These are phyloP conservation scores for Acacia confusa DNA, from an alignment of 306 rosid species.

Conservation along the genomic window DNA sequence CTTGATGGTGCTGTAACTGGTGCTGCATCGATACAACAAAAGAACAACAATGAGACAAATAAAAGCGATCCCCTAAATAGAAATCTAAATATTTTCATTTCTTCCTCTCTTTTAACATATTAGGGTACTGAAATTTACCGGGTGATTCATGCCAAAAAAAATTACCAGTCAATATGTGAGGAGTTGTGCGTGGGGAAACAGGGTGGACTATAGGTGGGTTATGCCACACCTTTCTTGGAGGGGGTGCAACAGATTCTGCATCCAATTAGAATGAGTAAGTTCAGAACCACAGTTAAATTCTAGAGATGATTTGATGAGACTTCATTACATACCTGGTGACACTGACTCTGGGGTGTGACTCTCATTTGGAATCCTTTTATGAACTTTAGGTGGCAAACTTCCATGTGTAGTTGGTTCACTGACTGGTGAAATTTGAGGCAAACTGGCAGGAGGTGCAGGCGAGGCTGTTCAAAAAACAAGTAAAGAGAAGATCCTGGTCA, in stretches of 20 bases:
- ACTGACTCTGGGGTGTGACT: conserved; percentile 29
- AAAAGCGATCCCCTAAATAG: neutral
- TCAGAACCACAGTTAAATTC: conserved; percentile 24
- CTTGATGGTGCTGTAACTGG: conserved; percentile 47
- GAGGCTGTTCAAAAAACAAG: conserved; percentile 44
- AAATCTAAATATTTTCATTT: conserved; percentile 3
- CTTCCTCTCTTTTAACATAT: conserved; percentile 8
- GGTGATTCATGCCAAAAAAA: conserved; percentile 19
- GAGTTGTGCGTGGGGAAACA: conserved; percentile 30
- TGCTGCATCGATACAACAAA: conserved; percentile 39
- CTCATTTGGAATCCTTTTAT: conserved; percentile 39
- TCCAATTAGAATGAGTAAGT: conserved; percentile 23
- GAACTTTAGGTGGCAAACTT: conserved; percentile 53
- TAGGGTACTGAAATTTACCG: conserved; percentile 28
- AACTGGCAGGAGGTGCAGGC: conserved; percentile 40
- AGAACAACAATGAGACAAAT: conserved; percentile 24
- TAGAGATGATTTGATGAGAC: conserved; percentile 27
- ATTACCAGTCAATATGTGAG: conserved; percentile 42
- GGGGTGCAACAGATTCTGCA: conserved; percentile 44
- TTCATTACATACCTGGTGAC: conserved; percentile 35
- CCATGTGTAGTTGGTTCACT: conserved; percentile 47
- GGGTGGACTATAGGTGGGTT: conserved; percentile 30
- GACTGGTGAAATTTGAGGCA: conserved; percentile 54
- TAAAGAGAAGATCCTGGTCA: conserved; percentile 10
- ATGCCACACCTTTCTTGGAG: conserved; percentile 30